Evolutionary conservation across 805 yeast genomes (phyloP).

Genomic region (Cyberlindnera subsufficiens): DNA sequence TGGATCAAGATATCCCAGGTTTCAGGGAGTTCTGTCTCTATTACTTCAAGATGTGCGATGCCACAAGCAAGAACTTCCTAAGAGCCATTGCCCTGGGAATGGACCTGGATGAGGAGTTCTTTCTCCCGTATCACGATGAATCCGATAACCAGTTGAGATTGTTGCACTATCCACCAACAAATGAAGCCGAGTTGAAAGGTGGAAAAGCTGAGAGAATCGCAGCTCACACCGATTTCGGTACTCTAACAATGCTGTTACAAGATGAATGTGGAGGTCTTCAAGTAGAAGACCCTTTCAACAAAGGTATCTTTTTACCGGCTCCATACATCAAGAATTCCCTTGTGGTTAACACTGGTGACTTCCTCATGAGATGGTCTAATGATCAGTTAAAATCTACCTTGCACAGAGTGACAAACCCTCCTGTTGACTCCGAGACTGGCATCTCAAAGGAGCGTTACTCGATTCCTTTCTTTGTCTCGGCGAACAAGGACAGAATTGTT

Average conservation of each 20-base stretch:
- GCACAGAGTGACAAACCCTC: constrained; percentile 23
- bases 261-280: constrained; percentile 23
- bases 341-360: constrained; percentile 21
- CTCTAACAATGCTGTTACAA: constrained; percentile 22
- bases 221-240: constrained; percentile 25
- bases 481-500: constrained; percentile 18
- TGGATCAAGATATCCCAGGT: constrained; percentile 19
- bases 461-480: constrained; percentile 23
- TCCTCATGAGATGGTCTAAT: constrained; percentile 23
- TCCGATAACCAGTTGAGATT: constrained; percentile 21
- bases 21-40: constrained; percentile 18
- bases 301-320: constrained; percentile 12
- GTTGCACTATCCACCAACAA: constrained; percentile 22
- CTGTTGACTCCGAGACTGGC: constrained; percentile 14
- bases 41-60: constrained; percentile 15
- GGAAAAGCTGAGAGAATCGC: constrained; percentile 24
- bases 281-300: constrained; percentile 16
- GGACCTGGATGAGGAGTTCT: constrained; percentile 17
- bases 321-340: constrained; percentile 9
- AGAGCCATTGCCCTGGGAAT: constrained; percentile 22
- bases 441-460: constrained; percentile 21
- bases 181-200: constrained; percentile 9
- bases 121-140: constrained; percentile 17
- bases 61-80: constrained; percentile 12
- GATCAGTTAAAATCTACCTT: constrained; percentile 21